A percentile compares a stretch with the other conserved stretches of the same genome.
Conservation (phyloP, 495 filamentous ascomycete genomes). For the Thermochaetoides thermophila region DNA sequence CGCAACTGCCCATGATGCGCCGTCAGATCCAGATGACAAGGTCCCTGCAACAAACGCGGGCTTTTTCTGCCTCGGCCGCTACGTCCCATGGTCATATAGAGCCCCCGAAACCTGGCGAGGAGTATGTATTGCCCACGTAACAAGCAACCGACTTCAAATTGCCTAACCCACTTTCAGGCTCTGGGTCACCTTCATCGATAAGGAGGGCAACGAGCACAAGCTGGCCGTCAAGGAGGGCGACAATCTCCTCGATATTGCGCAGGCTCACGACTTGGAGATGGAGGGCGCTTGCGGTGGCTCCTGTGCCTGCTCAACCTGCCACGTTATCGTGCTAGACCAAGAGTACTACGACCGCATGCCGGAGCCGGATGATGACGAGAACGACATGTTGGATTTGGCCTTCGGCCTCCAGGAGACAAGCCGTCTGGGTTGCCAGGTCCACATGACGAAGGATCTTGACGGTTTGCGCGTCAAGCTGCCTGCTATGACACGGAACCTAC, state of each 20-base stretch:
- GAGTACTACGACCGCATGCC: conserved; percentile 81
- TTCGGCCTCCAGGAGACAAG: conserved; percentile 95
- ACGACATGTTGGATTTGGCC: conserved; percentile 95
- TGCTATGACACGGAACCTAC: conserved; percentile 87
- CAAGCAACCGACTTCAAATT: no score
- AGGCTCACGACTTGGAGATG: conserved; percentile 93
- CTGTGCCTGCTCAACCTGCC: conserved; percentile 94
- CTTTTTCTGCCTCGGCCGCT: conserved; percentile 46
- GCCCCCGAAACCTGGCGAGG: conserved; percentile 83
- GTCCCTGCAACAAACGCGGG: conserved; percentile 4
- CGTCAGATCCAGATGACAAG: background rate
- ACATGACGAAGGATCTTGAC: conserved; percentile 80
- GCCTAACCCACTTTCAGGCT: conserved; percentile 51
- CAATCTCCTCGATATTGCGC: conserved; percentile 88
- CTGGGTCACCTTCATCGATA: conserved; percentile 85
- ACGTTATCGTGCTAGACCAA: conserved; percentile 78
- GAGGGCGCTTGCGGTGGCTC: conserved; percentile 94
- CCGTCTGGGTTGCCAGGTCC: conserved; percentile 85
- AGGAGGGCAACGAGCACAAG: conserved; percentile 61
- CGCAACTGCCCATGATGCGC: background rate
- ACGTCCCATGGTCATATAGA: conserved; percentile 62
- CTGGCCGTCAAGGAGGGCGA: conserved; percentile 73
- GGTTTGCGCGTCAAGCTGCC: conserved; percentile 74
- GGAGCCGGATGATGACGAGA: conserved; percentile 93
- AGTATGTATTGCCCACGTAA: conserved; percentile 44